These are phyloP conservation scores for Hypoxylon sp. DNA, from an alignment of 2,329 filamentous ascomycete genomes.

Conservation along the genomic window DNA sequence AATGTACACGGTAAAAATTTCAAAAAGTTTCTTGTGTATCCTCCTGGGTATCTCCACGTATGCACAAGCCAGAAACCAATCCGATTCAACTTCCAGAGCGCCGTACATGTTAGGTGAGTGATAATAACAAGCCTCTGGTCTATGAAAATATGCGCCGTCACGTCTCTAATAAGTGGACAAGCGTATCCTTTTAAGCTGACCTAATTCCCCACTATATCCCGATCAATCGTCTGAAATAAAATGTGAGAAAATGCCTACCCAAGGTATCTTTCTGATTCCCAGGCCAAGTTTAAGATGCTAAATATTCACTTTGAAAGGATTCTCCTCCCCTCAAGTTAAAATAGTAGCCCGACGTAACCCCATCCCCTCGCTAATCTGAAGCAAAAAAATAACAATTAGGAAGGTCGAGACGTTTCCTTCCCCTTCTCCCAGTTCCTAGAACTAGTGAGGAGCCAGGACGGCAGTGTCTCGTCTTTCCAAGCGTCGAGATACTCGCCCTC, in stretches of 20 bases:
- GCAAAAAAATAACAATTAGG: background rate
- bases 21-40: background rate
- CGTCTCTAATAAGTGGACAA: background rate
- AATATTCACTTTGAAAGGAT: background rate
- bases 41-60: background rate
- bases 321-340: background rate
- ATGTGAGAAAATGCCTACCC: background rate
- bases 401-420: constrained; percentile 11
- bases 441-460: constrained; percentile 38
- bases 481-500: constrained; percentile 46
- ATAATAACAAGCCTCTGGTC: background rate
- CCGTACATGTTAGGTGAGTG: background rate
- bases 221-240: too few species aligned
- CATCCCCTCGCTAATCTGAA: background rate
- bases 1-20: background rate
- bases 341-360: too few species aligned
- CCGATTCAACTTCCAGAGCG: background rate
- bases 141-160: background rate
- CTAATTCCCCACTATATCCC: background rate
- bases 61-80: background rate
- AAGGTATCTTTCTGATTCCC: background rate
- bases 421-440: constrained; percentile 13
- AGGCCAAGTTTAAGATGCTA: background rate
- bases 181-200: background rate
- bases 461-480: constrained; percentile 47